These are phyloP conservation scores for Aegle marmelos DNA, from an alignment of 345 rosid species.

Conservation along the genomic window DNA sequence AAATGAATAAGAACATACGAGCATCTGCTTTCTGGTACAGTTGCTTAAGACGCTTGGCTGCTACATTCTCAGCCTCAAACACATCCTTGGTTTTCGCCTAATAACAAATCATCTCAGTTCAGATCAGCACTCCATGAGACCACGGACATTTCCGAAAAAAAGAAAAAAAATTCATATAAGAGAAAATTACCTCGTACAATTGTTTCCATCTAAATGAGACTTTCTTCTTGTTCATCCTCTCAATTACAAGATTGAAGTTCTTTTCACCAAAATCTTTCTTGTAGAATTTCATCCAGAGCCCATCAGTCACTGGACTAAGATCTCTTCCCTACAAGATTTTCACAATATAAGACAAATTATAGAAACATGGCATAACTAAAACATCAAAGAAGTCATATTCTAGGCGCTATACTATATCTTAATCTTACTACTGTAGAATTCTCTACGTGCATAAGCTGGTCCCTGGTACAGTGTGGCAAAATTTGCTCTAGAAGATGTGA, in stretches of 20 bases:
- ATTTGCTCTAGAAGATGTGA: constrained; percentile 65
- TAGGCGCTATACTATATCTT: too few relatives aligned
- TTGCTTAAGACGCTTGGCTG: constrained; percentile 50
- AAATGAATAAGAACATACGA: constrained; percentile 42
- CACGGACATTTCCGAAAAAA: background rate
- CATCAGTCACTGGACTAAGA: constrained; percentile 76
- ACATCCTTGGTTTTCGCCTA: constrained; percentile 61
- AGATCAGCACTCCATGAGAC: constrained; percentile 8
- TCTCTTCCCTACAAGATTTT: constrained; percentile 62
- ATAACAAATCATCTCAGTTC: constrained; percentile 1
- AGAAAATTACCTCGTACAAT: constrained; percentile 56
- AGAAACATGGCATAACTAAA: background rate
- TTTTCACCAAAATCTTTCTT: constrained; percentile 49
- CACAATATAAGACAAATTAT: background rate
- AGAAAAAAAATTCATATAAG: background rate
- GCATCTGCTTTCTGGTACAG: constrained; percentile 67
- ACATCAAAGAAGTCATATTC: background rate
- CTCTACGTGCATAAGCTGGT: constrained; percentile 77
- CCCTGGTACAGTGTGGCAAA: constrained; percentile 68
- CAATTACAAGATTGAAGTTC: constrained; percentile 33
- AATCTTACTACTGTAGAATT: constrained; percentile 51
- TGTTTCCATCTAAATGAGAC: constrained; percentile 63
- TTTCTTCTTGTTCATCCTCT: constrained; percentile 56
- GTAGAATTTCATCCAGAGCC: constrained; percentile 74
- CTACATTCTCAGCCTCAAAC: constrained; percentile 44